Conservation (phyloP, 2,329 filamentous ascomycete species). For the Aquanectria penicillioides region DNA sequence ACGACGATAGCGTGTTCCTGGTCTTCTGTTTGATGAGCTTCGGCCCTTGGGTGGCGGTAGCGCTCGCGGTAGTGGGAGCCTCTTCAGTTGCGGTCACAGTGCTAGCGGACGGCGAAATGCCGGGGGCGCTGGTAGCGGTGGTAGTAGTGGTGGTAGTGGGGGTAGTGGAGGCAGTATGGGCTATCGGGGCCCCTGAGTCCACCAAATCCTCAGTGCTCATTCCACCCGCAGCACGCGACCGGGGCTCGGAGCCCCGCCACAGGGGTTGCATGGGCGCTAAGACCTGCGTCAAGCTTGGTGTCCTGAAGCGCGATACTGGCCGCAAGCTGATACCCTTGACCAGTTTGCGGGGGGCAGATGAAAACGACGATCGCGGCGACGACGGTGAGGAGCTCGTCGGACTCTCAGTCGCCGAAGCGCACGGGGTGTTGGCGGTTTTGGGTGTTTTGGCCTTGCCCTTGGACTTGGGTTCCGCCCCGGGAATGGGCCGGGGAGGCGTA, state of each 20-base stretch:
- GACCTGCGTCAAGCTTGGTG: slow-evolving; percentile 40
- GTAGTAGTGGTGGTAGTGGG: slow-evolving; percentile 8
- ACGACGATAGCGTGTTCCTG: slow-evolving; percentile 31
- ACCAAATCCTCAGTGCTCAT: not conserved
- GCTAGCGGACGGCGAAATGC: slow-evolving; percentile 13
- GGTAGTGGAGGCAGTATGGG: slow-evolving; percentile 16
- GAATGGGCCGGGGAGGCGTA: slow-evolving; percentile 30
- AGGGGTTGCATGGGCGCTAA: slow-evolving; percentile 38
- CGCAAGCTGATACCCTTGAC: slow-evolving; percentile 43
- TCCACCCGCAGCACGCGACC: slow-evolving; percentile 4
- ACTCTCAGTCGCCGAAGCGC: slow-evolving; percentile 15
- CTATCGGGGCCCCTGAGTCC: slow-evolving; percentile 25
- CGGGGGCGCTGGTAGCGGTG: slow-evolving; percentile 29
- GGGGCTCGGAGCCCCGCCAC: slow-evolving; percentile 38
- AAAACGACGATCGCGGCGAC: slow-evolving; percentile 38
- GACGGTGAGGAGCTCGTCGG: slow-evolving; percentile 27
- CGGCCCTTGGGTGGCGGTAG: slow-evolving; percentile 33
- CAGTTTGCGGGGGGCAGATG: slow-evolving; percentile 37
- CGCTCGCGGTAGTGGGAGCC: slow-evolving; percentile 26
- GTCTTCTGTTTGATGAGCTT: slow-evolving; percentile 15
- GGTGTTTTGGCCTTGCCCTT: not conserved
- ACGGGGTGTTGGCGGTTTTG: slow-evolving; percentile 30
- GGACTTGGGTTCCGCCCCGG: slow-evolving; percentile 23
- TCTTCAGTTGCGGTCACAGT: not conserved
- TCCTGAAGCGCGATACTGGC: slow-evolving; percentile 36